Evolutionary conservation across 805 yeast species (phyloP), one percentile per base, ranked within the genome.

Genomic region (Komagataella phaffii): DNA sequence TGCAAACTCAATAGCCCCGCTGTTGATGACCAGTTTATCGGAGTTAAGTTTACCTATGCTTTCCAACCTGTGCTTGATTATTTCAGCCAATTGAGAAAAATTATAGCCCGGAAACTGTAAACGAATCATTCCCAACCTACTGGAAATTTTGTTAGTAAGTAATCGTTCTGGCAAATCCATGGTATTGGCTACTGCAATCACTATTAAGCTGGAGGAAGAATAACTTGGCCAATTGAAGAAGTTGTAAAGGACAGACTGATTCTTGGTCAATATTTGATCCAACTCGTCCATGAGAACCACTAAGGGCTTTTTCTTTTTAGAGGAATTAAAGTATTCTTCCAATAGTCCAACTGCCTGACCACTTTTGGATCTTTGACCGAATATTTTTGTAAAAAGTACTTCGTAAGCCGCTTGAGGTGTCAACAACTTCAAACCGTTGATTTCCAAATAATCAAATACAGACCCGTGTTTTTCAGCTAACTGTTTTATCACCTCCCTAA

Each of bases 211-310:
- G 3, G 98, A 89, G 56, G 80, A 72, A 10, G 77, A 70, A 59
- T 87, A 81, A 0, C 96, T 81, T 3, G 99, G 96, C 99, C 99
- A 93, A 66, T 93, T 93, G 74, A 93, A 89, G 62, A 93, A 88
- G 64, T 93, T 93, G 69, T 93, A 93, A 84, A 91, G 83, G 43
- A 91, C 90, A 47, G 81, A 79, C 62, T 88, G 96, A 53, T 81
- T 82, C 51, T 78, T 81, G 1, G 90, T 83, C 8, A 89, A 90
- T 50, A 93, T 73, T 61, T 93, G 97, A 66, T 93, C 99, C 53
- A 93, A 71, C 64, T 93, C 99, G 67, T 93, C 99, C 66, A 93
- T 70, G 48, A 93, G 68, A 0, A 88, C 84, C 7, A 93, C 85
- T 51, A 85, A 68, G 1, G 90, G 85, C 45, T 72, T 70, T 44